Conservation (phyloP, 2,329 filamentous ascomycete species). For the Fusarium scirpi region DNA sequence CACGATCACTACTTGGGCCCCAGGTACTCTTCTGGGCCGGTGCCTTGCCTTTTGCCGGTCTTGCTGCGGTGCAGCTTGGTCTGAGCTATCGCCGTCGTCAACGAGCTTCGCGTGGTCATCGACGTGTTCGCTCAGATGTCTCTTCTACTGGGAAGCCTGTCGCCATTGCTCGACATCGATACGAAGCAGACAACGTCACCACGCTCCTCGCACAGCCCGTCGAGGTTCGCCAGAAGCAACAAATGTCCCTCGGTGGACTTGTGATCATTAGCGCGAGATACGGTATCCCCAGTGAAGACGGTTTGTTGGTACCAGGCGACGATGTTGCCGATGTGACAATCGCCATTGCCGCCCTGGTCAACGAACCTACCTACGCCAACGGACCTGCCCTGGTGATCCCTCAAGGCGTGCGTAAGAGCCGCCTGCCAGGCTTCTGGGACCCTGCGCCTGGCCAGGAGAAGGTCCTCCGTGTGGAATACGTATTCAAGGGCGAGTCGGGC, state of each 20-base stretch:
- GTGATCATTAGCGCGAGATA: constrained; percentile 64
- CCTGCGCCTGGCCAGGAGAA: constrained; percentile 59
- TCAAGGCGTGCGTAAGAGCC: constrained; percentile 56
- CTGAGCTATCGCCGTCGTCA: constrained; percentile 31
- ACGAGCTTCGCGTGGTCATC: constrained; percentile 13
- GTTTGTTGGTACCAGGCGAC: constrained; percentile 51
- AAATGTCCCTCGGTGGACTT: constrained; percentile 54
- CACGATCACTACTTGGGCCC: constrained; percentile 44
- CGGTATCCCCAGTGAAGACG: constrained; percentile 53
- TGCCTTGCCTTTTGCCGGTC: constrained; percentile 55
- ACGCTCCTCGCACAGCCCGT: constrained; percentile 58
- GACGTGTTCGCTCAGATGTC: constrained; percentile 13
- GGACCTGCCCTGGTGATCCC: constrained; percentile 55
- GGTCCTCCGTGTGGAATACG: constrained; percentile 60
- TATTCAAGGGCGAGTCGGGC: constrained; percentile 53
- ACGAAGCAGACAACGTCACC: constrained; percentile 60
- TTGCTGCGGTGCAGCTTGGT: constrained; percentile 54
- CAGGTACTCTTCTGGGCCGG: constrained; percentile 55
- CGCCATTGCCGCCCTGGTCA: constrained; percentile 60
- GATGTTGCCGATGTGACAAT: constrained; percentile 64
- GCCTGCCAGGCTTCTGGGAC: constrained; percentile 64
- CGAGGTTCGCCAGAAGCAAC: constrained; percentile 53
- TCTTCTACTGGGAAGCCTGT: constrained; percentile 35
- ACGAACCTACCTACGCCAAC: constrained; percentile 41
- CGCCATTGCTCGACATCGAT: constrained; percentile 52